Evolutionary conservation across 225 moss, liverwort and hornwort genomes (phyloP).

Genomic region (Ulota crispa): DNA sequence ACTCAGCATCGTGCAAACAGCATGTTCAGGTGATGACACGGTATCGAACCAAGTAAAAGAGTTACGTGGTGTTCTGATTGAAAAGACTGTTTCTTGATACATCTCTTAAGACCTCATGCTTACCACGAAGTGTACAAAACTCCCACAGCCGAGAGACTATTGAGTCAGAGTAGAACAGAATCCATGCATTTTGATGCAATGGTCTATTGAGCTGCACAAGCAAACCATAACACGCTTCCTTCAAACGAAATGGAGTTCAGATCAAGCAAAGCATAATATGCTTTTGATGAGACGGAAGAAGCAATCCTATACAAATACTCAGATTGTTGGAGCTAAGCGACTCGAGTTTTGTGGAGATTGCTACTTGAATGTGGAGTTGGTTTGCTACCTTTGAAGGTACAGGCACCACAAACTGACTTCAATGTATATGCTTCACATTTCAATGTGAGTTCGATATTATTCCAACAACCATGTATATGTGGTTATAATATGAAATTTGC

Average conservation of each 20-base stretch:
- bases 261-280: background rate
- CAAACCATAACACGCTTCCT: background rate
- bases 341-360: background rate
- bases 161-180: background rate
- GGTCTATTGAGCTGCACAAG: background rate
- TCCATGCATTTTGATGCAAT: background rate
- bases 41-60: conserved; percentile 7
- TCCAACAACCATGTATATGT: too few species aligned
- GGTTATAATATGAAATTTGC: too few species aligned
- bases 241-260: background rate
- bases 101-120: background rate
- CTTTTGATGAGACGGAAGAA: background rate
- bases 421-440: too few species aligned
- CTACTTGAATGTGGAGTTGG: background rate
- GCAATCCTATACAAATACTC: background rate
- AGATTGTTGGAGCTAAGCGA: background rate
- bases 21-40: conserved; percentile 16
- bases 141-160: background rate
- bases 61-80: conserved; percentile 10
- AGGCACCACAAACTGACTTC: background rate
- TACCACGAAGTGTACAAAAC: background rate
- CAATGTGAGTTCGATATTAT: too few species aligned
- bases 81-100: conserved; percentile 17
- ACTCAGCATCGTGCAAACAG: conserved; percentile 21
- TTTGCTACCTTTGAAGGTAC: background rate